phyloP scores from a whole-genome alignment of 495 filamentous ascomycete genomes.

The Podospora australis region DNA sequence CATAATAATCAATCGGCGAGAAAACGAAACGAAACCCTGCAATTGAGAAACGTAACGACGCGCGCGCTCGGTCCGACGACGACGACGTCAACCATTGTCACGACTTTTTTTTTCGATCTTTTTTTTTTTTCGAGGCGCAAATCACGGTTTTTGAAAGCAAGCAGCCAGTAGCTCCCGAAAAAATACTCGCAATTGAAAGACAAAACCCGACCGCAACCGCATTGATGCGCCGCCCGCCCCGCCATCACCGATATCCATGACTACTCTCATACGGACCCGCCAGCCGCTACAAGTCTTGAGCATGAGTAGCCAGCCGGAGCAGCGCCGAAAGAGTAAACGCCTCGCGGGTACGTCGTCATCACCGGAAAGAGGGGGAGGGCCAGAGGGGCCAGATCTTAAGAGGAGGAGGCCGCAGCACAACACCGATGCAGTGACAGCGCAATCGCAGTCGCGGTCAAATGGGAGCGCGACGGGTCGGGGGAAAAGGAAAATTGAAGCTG shows the following conservation, averaged over 20 bases:
- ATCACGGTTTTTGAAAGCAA: too few relatives aligned
- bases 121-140: not conserved
- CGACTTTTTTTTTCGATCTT: not conserved
- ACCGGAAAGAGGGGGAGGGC: too few relatives aligned
- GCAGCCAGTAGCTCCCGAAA: too few relatives aligned
- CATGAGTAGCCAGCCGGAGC: constrained; percentile 54
- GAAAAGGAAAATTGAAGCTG: constrained; percentile 6
- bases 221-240: constrained; percentile 24
- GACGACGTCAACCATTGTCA: not conserved
- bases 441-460: constrained; percentile 1
- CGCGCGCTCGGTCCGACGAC: not conserved
- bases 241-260: constrained; percentile 45
- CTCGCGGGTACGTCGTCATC: constrained; percentile 42
- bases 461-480: constrained; percentile 13
- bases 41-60: too few relatives aligned
- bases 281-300: constrained; percentile 53
- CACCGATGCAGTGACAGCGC: not conserved
- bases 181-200: too few relatives aligned
- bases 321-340: constrained; percentile 50
- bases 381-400: constrained; percentile 4
- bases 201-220: not conserved
- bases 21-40: too few relatives aligned
- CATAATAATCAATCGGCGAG: too few relatives aligned
- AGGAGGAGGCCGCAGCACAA: not conserved
- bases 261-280: constrained; percentile 53